Conservation (phyloP, 805 yeast genomes). For the Zygosaccharomyces rouxii region DNA sequence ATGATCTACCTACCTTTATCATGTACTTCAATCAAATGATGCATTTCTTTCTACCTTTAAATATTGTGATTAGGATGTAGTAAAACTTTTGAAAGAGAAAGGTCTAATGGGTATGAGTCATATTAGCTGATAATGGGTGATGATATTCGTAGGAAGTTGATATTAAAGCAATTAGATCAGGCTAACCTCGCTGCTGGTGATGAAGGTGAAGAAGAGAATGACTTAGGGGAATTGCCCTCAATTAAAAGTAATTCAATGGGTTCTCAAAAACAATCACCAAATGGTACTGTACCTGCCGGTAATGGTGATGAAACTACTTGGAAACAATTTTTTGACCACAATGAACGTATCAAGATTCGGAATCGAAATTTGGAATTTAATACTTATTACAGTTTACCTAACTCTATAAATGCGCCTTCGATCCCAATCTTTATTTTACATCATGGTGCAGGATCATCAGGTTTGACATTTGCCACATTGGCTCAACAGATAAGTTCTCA, state of each 20-base stretch:
- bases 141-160: slow-evolving; percentile 20
- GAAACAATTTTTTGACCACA: slow-evolving; percentile 25
- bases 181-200: slow-evolving; percentile 6
- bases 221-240: slow-evolving; percentile 12
- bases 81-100: too few relatives aligned
- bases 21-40: neutral
- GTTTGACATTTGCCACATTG: slow-evolving; percentile 65
- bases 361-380: slow-evolving; percentile 38
- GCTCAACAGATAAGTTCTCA: slow-evolving; percentile 34
- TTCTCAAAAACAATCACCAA: neutral
- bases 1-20: neutral
- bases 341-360: slow-evolving; percentile 11
- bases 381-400: slow-evolving; percentile 57
- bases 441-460: slow-evolving; percentile 95
- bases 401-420: slow-evolving; percentile 19
- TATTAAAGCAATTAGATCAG: slow-evolving; percentile 15
- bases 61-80: neutral
- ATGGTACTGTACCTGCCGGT: neutral
- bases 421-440: slow-evolving; percentile 67
- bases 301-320: slow-evolving; percentile 16
- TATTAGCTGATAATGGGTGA: slow-evolving; percentile 16
- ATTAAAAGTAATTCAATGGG: neutral
- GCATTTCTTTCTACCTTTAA: neutral
- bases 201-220: slow-evolving; percentile 10
- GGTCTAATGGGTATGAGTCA: neutral